A percentile compares a stretch with the other conserved stretches of the same genome.
Conservation (phyloP, 148 eudicot species). For the Spergularia bocconei region DNA sequence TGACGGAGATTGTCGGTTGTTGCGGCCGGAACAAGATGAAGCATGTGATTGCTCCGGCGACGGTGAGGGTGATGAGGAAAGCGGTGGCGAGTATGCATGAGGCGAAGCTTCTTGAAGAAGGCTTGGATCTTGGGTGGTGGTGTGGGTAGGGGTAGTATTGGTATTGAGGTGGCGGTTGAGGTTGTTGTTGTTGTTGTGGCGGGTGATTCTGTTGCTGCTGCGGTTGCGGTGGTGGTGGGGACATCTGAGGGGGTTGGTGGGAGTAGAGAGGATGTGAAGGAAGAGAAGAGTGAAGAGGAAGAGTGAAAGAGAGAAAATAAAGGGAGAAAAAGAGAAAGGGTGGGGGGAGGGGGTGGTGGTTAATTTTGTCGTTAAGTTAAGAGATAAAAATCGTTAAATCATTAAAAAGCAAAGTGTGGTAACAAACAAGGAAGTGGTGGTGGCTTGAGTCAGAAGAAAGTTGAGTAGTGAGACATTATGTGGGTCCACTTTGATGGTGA, state of each 20-base stretch:
- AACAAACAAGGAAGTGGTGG: too few species aligned
- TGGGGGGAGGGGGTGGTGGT: background rate
- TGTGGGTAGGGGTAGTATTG: conserved; percentile 14
- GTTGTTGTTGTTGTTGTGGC: conserved; percentile 8
- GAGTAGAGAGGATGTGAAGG: background rate
- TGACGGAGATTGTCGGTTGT: conserved; percentile 63
- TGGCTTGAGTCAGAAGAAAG: too few species aligned
- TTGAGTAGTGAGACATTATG: too few species aligned
- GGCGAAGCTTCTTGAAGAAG: conserved; percentile 37
- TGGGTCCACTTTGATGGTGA: too few species aligned
- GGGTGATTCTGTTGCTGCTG: background rate
- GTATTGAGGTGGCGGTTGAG: conserved; percentile 4
- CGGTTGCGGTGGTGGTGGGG: conserved; percentile 19
- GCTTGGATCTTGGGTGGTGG: conserved; percentile 31
- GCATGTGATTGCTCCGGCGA: conserved; percentile 38
- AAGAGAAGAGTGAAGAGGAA: background rate
- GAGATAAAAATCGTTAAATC: too few species aligned
- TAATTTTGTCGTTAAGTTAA: too few species aligned
- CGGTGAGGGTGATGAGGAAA: conserved; percentile 48
- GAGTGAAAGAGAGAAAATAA: background rate
- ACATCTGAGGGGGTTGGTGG: background rate
- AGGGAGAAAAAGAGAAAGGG: background rate
- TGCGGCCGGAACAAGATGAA: conserved; percentile 77
- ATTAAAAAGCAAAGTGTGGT: too few species aligned
- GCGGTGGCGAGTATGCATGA: conserved; percentile 70